Evolutionary conservation across 2,329 filamentous ascomycete genomes (phyloP), one percentile per base, ranked within the genome.

Genomic region (Colletotrichum paranaense): DNA sequence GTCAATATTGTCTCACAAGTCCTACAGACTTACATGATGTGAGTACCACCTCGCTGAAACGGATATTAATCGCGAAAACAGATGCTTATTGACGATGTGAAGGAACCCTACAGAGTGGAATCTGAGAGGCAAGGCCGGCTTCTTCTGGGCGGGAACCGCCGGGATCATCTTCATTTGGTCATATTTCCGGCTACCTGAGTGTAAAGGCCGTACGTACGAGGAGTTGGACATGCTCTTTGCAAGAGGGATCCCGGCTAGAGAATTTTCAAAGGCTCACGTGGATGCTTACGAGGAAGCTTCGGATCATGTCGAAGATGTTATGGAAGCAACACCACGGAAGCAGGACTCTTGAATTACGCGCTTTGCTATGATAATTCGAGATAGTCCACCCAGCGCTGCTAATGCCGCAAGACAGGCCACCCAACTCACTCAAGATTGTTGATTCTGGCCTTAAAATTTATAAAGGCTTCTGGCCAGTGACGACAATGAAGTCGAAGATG

Each of bases 191-290:
- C 78, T 89, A 8, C 87, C 87, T 5, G 89, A 90, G 78, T 85
- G 87, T 0, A 86, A 85, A 55, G 86, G 83, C 2, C 82, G 86
- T 26, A 87, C 86, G 0, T 86, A 88, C 58, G 87, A 88, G 75
- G 88, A 90, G 78, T 81, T 90, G 1, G 88, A 90, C 66, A 81
- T 86, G 12, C 76, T 91, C 55, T 90, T 90, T 77, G 82, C 85
- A 55, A 79, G 79, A n/a, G 78, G 76, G 46, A 78, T 83, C 4
- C 74, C 82, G 2, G 83, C 85, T 2, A 80, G 84, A 7, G 81
- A 85, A 42, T 87, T 85, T 66, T 72, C 80, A 1, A 75, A 66
- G 30, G 81, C 79, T 1, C 78, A 81, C 8, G 82, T 84, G 1
- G 80, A 83, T 30, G 67, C 70, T 6, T 73, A 70, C 24, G 67